Evolutionary conservation across 1,139 yeast species (phyloP), one percentile per base, ranked within the genome.

Genomic region (Yamadazyma mexicana): DNA sequence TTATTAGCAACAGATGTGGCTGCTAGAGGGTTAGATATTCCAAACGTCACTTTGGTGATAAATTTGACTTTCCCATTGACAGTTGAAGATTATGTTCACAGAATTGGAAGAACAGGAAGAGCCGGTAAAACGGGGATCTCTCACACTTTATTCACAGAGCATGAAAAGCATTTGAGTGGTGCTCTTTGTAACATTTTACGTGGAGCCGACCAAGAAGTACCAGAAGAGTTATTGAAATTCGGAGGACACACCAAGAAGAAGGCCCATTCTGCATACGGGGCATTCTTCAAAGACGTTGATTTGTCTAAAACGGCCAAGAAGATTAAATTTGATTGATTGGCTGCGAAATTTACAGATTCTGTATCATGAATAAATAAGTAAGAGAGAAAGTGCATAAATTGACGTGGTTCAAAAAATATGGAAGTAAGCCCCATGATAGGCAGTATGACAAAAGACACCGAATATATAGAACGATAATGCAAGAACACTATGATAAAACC

Each of bases 181-280:
- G 98, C 96, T 3, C 73, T 92, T 52, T 84, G 87, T 68, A 92
- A 92, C 59, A 89, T 92, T 36, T 73, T 92, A 53, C 77, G 95
- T 51, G 96, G 95, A 47, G 98, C 98, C 25, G 81, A 84, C 63
- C 98, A 92, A 68, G 83, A 84, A 1, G 98, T 92, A 40, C 99
- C 99, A n/a, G 97, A 88, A 40, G 98, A 89, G 46, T 73, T 92
- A 58, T 75, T 88, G 60, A 92, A 91, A 63, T 92, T 91, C 55
- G 99, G 99, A 35, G 89, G 96, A 14, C 98, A 92, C 65, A 92
- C 98, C 22, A 92, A 92, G 72, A 91, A 88, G 83, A 92, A 92
- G 74, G 89, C 89, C 52, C 98, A 92, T 58, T 80, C 92, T 49
- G 96, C 91, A 9, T 92, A 92, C 55, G 98, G 98, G 51, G 97